phyloP scores from a whole-genome alignment of 768 basidiomycete species.

The Lentinula sp. region DNA sequence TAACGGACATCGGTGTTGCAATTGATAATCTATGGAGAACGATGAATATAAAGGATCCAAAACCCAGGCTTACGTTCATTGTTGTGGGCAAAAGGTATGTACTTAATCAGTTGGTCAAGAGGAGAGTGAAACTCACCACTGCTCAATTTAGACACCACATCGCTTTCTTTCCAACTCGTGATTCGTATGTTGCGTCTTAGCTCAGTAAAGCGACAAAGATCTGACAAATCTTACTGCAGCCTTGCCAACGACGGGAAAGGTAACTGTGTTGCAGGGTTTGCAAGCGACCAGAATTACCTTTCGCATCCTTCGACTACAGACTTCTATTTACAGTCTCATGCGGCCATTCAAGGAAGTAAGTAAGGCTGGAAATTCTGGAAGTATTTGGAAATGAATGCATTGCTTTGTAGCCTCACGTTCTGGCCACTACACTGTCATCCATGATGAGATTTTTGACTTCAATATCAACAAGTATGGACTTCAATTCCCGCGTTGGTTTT shows the following conservation, averaged over 20 bases:
- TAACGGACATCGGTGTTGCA: constrained; percentile 22
- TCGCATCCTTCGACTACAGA: constrained; percentile 40
- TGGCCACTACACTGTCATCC: constrained; percentile 42
- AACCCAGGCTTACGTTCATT: constrained; percentile 45
- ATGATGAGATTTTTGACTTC: constrained; percentile 28
- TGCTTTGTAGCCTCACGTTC: constrained; percentile 25
- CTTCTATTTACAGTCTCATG: constrained; percentile 54
- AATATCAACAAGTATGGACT: neutral
- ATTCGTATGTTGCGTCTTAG: constrained; percentile 6
- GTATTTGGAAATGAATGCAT: neutral
- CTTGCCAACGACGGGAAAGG: constrained; percentile 30
- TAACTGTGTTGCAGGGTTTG: constrained; percentile 47
- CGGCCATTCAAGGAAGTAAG: constrained; percentile 43
- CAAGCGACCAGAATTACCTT: constrained; percentile 32
- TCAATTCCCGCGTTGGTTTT: neutral
- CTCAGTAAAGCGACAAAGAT: neutral
- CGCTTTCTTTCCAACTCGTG: constrained; percentile 36
- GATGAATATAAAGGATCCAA: neutral
- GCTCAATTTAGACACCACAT: constrained; percentile 40
- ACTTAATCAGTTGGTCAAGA: neutral
- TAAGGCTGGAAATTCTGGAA: constrained; percentile 9
- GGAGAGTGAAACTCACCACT: no score
- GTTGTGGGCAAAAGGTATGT: constrained; percentile 52
- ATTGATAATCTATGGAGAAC: constrained; percentile 14
- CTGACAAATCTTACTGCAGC: neutral